phyloP scores from a whole-genome alignment of 495 filamentous ascomycete genomes.

The Terfezia boudieri region DNA sequence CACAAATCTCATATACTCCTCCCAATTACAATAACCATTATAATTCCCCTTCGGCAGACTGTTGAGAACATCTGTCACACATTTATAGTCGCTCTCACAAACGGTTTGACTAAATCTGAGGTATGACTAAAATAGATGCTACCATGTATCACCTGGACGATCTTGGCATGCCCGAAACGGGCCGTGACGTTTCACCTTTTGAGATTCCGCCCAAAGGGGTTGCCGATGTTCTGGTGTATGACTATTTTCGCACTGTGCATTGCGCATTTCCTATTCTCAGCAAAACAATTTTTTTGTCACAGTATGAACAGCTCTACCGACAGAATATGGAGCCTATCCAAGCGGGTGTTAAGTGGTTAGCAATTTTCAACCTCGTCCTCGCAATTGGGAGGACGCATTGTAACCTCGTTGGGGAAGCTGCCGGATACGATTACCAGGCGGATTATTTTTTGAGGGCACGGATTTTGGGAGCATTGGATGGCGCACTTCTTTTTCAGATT shows the following conservation, averaged over 20 bases:
- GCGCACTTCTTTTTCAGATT: conserved; percentile 12
- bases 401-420: background rate
- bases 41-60: too few relatives aligned
- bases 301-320: conserved; percentile 25
- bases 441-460: conserved; percentile 11
- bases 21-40: too few relatives aligned
- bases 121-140: too few relatives aligned
- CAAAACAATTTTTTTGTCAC: conserved; percentile 28
- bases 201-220: conserved; percentile 25
- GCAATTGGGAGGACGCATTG: conserved; percentile 8
- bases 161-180: too few relatives aligned
- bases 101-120: too few relatives aligned
- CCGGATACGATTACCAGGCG: background rate
- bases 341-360: conserved; percentile 2
- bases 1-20: too few relatives aligned
- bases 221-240: conserved; percentile 28
- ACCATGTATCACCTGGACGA: too few relatives aligned
- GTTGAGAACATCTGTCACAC: too few relatives aligned
- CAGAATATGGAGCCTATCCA: background rate
- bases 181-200: background rate
- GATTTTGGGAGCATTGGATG: conserved; percentile 15
- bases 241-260: conserved; percentile 30
- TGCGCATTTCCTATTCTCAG: conserved; percentile 32
- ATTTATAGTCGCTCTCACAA: too few relatives aligned
- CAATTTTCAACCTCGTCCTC: conserved; percentile 13